These are phyloP conservation scores for Ploettnerulaceae sp. DNA, from an alignment of 2,329 filamentous ascomycete genomes.

Conservation along the genomic window DNA sequence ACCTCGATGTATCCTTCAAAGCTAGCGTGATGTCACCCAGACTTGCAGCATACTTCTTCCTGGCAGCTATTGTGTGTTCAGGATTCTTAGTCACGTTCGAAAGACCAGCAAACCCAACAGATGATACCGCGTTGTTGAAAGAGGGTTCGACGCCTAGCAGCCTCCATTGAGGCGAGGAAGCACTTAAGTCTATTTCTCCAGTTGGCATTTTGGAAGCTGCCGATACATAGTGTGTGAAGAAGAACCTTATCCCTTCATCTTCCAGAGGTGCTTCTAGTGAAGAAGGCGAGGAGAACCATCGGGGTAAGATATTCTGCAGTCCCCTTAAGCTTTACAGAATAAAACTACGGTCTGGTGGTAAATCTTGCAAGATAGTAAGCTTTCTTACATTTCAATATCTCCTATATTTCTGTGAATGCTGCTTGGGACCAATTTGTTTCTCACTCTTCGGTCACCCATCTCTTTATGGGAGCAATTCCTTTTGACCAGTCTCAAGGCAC, in stretches of 20 bases:
- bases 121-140: conserved; percentile 46
- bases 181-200: conserved; percentile 4
- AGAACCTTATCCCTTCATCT: conserved; percentile 24
- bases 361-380: no score
- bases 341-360: no score
- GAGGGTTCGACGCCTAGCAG: conserved; percentile 38
- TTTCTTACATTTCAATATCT: no score
- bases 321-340: no score
- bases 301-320: neutral
- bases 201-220: neutral
- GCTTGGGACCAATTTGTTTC: no score
- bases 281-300: neutral
- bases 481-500: no score
- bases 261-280: neutral
- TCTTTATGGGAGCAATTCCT: no score
- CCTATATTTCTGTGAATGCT: no score
- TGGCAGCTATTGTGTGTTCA: conserved; percentile 43
- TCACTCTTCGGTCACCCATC: no score
- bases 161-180: conserved; percentile 26
- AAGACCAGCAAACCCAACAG: conserved; percentile 48
- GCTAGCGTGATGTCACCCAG: conserved; percentile 44
- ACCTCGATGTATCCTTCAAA: conserved; percentile 40
- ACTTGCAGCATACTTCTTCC: conserved; percentile 46
- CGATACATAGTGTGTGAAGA: conserved; percentile 24
- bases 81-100: conserved; percentile 37